A percentile compares a stretch with the other conserved stretches of the same genome.
Evolutionary conservation across 768 basidiomycete genomes (phyloP).

Genomic region (Asterophora parasitica): DNA sequence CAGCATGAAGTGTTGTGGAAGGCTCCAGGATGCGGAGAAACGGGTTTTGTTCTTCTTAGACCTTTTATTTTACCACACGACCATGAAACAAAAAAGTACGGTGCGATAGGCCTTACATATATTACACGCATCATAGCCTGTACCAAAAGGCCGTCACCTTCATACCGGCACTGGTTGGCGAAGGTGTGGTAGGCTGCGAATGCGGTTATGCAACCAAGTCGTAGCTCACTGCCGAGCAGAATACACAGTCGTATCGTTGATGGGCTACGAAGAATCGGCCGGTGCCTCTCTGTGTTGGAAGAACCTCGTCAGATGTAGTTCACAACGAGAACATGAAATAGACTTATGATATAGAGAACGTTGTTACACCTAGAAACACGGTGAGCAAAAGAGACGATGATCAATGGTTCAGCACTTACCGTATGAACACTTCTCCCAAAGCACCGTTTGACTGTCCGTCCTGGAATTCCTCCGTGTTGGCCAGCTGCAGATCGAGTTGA

Average conservation of each 20-base stretch:
- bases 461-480: conserved; percentile 98
- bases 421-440: conserved; percentile 97
- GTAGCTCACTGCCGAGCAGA: background rate
- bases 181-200: background rate
- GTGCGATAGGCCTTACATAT: too few relatives aligned
- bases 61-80: too few relatives aligned
- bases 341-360: conserved; percentile 92
- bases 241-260: background rate
- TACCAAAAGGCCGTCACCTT: background rate
- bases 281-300: conserved; percentile 70
- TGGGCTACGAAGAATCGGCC: conserved; percentile 31
- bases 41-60: too few relatives aligned
- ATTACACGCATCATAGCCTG: too few relatives aligned
- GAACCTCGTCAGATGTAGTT: conserved; percentile 20
- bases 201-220: background rate
- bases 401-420: conserved; percentile 44
- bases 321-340: conserved; percentile 10
- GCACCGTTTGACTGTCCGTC: conserved; percentile 94
- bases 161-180: background rate
- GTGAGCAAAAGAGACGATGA: conserved; percentile 13
- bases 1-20: too few relatives aligned
- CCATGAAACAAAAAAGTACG: too few relatives aligned
- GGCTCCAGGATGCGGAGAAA: too few relatives aligned
- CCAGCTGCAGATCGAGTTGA: conserved; percentile 55
- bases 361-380: conserved; percentile 74